Evolutionary conservation across 2,329 filamentous ascomycete species (phyloP), one percentile per base, ranked within the genome.

Genomic region (Hortaea werneckii): DNA sequence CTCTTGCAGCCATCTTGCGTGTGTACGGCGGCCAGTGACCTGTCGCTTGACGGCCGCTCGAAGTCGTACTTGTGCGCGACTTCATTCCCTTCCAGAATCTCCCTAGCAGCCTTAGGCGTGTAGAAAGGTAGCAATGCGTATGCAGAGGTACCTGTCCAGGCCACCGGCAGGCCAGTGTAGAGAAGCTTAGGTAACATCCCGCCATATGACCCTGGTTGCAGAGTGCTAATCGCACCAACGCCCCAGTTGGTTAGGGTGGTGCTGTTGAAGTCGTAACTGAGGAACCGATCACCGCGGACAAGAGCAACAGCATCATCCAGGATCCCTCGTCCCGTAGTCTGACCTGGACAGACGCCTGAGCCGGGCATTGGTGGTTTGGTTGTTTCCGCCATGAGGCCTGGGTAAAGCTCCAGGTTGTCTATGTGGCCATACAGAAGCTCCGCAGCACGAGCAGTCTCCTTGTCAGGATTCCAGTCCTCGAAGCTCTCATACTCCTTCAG

Each of bases 331-430:
- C 67, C 67, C 5, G 65, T 69, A 2, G 71, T 71, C 26, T 72
- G 67, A 6, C 66, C 65, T 10, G 69, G 68, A 41, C 69, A 71
- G 27, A 72, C 64, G 51, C 70, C 70, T 52, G 64, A 67, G 4
- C 70, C 69, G 5, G 69, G 53, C 57, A 75, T 71, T 0, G 74
- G 54, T 4, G 71, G 69, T 54, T 80, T 80, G 10, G 75, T 68
- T 44, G 72, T 69, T 58, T 80, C 77, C 6, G 74, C 67, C 54
- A 78, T 70, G 5, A 79, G 55, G 9, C 77, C 77, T 2, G 77
- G 77, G 51, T 79, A 79, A 5, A 81, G 61, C 55, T 81, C 77
- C 9, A 81, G 57, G 29, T 75, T 75, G 47, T 67, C 61, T 27
- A 63, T 61, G 73, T 78, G 58, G 66, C 76, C 50, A 64, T 68